A percentile compares a stretch with the other conserved stretches of the same genome.
Evolutionary conservation across 2,329 filamentous ascomycete species (phyloP).

Genomic region (Cordyceps fumosorosea): DNA sequence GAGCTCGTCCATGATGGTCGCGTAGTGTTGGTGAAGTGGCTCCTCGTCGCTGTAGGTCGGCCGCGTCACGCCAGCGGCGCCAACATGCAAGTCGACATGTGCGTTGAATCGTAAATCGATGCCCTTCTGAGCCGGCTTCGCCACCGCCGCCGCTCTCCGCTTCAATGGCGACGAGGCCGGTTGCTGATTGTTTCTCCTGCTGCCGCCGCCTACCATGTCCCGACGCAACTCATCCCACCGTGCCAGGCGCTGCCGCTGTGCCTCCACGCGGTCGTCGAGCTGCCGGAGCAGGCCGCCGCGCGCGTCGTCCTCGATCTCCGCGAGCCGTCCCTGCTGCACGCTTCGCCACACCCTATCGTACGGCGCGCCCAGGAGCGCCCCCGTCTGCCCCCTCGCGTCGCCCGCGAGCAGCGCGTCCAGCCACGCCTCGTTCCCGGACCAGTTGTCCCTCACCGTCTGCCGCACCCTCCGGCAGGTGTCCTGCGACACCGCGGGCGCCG

Average conservation of each 20-base stretch:
- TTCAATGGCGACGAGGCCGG: slow-evolving; percentile 18
- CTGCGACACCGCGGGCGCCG: slow-evolving; percentile 29
- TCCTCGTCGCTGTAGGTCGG: slow-evolving; percentile 13
- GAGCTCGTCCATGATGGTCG: slow-evolving; percentile 35
- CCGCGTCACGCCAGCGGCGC: slow-evolving; percentile 21
- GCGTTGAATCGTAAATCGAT: slow-evolving; percentile 48
- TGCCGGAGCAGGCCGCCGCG: slow-evolving; percentile 56
- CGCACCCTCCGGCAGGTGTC: slow-evolving; percentile 45
- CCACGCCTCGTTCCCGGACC: slow-evolving; percentile 73
- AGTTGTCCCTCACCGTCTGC: slow-evolving; percentile 61
- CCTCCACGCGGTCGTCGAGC: slow-evolving; percentile 59
- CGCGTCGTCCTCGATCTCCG: slow-evolving; percentile 47
- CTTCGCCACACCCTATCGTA: slow-evolving; percentile 68
- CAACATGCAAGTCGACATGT: slow-evolving; percentile 42
- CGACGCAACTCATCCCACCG: slow-evolving; percentile 67
- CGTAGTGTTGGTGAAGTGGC: slow-evolving; percentile 36
- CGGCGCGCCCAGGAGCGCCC: slow-evolving; percentile 56
- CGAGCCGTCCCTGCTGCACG: slow-evolving; percentile 52
- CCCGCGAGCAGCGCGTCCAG: slow-evolving; percentile 64
- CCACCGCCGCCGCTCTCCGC: slow-evolving; percentile 13
- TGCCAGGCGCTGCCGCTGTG: slow-evolving; percentile 61
- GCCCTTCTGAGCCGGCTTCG: slow-evolving; percentile 28
- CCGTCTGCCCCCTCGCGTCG: slow-evolving; percentile 46
- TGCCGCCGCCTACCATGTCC: slow-evolving; percentile 32
- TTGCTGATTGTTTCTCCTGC: slow-evolving; percentile 15